A percentile compares a stretch with the other conserved stretches of the same genome.
Conservation (phyloP, 768 basidiomycete species). For the Naganishia kalamii region DNA sequence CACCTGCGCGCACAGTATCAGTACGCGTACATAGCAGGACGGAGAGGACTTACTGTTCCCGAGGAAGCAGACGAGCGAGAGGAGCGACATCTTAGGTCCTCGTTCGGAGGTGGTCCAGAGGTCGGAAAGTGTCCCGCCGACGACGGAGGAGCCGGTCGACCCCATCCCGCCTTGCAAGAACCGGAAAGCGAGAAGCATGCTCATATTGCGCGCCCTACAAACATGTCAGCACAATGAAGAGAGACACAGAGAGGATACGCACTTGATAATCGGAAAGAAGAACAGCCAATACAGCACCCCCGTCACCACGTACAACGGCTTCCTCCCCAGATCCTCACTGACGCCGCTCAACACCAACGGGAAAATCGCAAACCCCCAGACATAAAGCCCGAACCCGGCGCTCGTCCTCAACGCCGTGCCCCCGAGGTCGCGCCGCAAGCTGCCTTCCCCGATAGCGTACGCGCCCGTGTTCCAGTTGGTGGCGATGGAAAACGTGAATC, state of each 20-base stretch:
- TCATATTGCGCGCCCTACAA: slow-evolving; percentile 42
- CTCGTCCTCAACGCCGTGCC: slow-evolving; percentile 27
- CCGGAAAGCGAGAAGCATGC: slow-evolving; percentile 43
- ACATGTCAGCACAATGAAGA: background rate
- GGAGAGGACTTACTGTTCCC: background rate
- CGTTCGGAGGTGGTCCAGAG: slow-evolving; percentile 42
- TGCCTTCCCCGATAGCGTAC: slow-evolving; percentile 25
- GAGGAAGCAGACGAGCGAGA: background rate
- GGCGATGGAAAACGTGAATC: slow-evolving; percentile 33
- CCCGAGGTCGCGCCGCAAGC: slow-evolving; percentile 35
- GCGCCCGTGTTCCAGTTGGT: slow-evolving; percentile 23
- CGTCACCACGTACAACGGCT: slow-evolving; percentile 39
- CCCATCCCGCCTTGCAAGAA: slow-evolving; percentile 46
- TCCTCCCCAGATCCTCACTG: slow-evolving; percentile 31
- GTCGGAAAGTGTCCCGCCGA: slow-evolving; percentile 48
- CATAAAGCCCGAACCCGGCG: slow-evolving; percentile 36
- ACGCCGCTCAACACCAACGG: slow-evolving; percentile 40
- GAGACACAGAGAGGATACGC: background rate
- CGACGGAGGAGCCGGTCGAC: slow-evolving; percentile 45
- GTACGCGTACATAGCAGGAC: background rate
- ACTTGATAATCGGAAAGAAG: slow-evolving; percentile 21
- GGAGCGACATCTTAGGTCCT: slow-evolving; percentile 12
- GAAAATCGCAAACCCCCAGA: slow-evolving; percentile 40
- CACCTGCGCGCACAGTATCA: slow-evolving; percentile 51
- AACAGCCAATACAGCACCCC: slow-evolving; percentile 32